Evolutionary conservation across 345 rosid species (phyloP).

Genomic region (Raphanus raphanistrum): DNA sequence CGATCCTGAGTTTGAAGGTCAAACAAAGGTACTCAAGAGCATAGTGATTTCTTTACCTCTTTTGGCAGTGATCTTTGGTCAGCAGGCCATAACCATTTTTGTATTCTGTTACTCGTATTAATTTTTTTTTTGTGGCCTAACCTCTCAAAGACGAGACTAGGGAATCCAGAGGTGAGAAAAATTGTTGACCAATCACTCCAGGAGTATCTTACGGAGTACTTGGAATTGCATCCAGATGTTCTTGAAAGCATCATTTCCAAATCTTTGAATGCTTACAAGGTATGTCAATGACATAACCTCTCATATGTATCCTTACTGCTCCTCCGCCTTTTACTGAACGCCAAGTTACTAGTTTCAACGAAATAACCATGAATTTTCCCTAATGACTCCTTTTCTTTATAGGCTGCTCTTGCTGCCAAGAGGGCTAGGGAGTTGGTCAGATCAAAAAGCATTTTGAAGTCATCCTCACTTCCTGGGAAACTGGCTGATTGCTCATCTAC

Average conservation of each 20-base stretch:
- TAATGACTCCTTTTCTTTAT: constrained; percentile 25
- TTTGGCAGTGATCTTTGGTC: constrained; percentile 8
- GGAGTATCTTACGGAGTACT: constrained; percentile 87
- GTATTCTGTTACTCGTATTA: constrained; percentile 3
- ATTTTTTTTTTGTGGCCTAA: constrained; percentile 14
- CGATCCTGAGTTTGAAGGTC: constrained; percentile 98
- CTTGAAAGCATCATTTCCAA: constrained; percentile 92
- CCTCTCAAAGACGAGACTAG: constrained; percentile 80
- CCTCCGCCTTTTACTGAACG: neutral
- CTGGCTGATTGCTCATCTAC: constrained; percentile 94
- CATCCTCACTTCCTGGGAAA: constrained; percentile 98
- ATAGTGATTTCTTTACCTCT: neutral
- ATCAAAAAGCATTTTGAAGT: constrained; percentile 80
- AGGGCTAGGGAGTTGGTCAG: constrained; percentile 97
- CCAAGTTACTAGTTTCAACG: neutral
- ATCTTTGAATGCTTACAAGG: constrained; percentile 95
- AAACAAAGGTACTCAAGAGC: constrained; percentile 74
- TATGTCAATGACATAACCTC: constrained; percentile 25
- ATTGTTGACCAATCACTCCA: constrained; percentile 93
- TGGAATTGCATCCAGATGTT: constrained; percentile 95
- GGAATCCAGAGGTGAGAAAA: constrained; percentile 96
- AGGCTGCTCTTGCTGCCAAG: constrained; percentile 99
- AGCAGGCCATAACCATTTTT: constrained; percentile 7
- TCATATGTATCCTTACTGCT: constrained; percentile 3
- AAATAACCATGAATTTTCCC: constrained; percentile 1